Base-by-base conservation (phyloP, 208 protist species). In the Acanthamoeba lenticulata region DNA sequence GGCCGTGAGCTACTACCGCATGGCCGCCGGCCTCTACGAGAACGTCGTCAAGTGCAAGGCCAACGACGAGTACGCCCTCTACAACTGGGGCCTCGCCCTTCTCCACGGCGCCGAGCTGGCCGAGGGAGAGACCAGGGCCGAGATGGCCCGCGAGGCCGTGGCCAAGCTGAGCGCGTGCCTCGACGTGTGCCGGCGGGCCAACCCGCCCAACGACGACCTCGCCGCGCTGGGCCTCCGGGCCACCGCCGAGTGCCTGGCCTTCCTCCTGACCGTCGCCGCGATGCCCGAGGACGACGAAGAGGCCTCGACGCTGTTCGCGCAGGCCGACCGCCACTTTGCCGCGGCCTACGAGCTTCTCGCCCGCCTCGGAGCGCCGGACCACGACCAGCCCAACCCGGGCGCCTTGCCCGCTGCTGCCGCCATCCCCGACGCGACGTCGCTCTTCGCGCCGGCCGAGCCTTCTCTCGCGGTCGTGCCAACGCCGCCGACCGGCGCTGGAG, bases 31-130 rank as follows among this genome's bases (percentile, higher is more conserved):
- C 5, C 49, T 90, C 32, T 90, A 90, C 40, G 83, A 90, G 49
- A 90, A 65, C 47, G 83, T 90, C 34, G 40, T 90, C 57, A 69
- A 72, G 47, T 90, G 83, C 83, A 90, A 90, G 83, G 52, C 83
- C 40, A 69, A 90, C 57, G 83, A 90, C 57, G 83, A 90, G 29
- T 60, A 90, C 83, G 29, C 83, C 36, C 34, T 90, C 24, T 90
- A 72, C 49, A 90, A 90, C 57, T 90, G 83, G 83, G 83, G 83
- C 19, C 83, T 90, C 49, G 57, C 57, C 17, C 57, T 90, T 2
- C 40, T 69, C 38, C 52, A 90, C 52, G 3, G 36, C 34, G 83
- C 83, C 57, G 32, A 60, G 36, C 47, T 69, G 52, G 83, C 36
- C n/a, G 42, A 32, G 5, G 29, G 45, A 47, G 83, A 83, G 72